Percentiles rank a stretch among this genome's conserved stretches.
phyloP scores from a whole-genome alignment of 164 flowering plant species.

The Magnolia sinica region DNA sequence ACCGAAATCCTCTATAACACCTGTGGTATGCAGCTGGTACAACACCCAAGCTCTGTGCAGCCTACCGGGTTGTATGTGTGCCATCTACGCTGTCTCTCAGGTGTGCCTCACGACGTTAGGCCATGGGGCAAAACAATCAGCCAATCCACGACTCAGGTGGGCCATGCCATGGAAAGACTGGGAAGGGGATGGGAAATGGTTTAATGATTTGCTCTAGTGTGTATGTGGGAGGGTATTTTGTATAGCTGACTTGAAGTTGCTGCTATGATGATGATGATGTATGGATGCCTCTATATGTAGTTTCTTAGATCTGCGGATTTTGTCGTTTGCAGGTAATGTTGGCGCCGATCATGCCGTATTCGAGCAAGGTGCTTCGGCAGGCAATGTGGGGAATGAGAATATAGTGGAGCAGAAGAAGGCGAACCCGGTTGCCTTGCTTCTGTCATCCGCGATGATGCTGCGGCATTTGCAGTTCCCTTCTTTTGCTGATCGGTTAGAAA shows the following conservation, averaged over 20 bases:
- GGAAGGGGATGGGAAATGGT: no score
- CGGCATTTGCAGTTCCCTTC: conserved; percentile 22
- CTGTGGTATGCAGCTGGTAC: no score
- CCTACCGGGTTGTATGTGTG: no score
- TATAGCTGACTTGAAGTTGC: not conserved
- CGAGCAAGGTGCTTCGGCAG: conserved; percentile 20
- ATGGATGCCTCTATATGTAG: not conserved
- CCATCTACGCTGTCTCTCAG: no score
- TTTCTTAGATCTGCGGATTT: not conserved
- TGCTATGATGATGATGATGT: not conserved
- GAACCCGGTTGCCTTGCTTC: conserved; percentile 18
- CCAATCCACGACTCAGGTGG: no score
- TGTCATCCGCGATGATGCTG: conserved; percentile 18
- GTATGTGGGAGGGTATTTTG: not conserved
- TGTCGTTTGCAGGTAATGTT: conserved; percentile 11
- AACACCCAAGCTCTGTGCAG: no score
- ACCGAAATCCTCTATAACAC: no score
- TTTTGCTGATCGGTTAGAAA: conserved; percentile 19
- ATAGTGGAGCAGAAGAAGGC: conserved; percentile 15
- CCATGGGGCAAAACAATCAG: no score
- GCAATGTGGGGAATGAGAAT: conserved; percentile 16
- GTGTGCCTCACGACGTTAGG: no score
- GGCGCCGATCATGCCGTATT: conserved; percentile 17
- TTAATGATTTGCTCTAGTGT: not conserved
- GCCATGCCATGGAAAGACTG: no score